Percentiles rank a stretch among this genome's conserved stretches.
Conservation (phyloP, 106 monocot species). For the Platanthera zijinensis region DNA sequence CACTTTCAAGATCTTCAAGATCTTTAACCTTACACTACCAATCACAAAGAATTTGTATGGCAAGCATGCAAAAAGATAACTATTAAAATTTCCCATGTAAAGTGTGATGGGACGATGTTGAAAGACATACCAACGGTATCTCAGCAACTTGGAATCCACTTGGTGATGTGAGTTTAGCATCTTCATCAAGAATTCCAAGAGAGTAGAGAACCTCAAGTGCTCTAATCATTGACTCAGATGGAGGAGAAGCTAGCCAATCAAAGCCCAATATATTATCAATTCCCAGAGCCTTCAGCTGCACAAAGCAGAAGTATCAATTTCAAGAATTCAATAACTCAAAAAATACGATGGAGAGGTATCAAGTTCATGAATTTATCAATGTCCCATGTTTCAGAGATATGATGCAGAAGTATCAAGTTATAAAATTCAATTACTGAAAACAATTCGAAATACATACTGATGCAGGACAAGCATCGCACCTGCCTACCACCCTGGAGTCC, state of each 20-base stretch:
- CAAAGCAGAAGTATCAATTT: neutral
- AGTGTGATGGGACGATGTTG: neutral
- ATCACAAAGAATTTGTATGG: neutral
- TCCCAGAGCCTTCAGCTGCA: conserved; percentile 82
- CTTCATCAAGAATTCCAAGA: conserved; percentile 86
- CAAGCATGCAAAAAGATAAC: neutral
- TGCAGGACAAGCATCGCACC: too few relatives aligned
- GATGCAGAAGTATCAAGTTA: neutral
- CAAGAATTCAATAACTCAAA: neutral
- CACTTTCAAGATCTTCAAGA: neutral
- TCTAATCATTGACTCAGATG: conserved; percentile 88
- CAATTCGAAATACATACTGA: neutral
- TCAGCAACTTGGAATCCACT: conserved; percentile 94
- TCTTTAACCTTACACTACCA: neutral
- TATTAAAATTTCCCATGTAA: neutral
- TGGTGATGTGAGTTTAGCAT: conserved; percentile 89
- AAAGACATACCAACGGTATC: conserved; percentile 67
- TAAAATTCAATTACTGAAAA: neutral
- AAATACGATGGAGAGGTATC: neutral
- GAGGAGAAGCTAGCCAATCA: conserved; percentile 87
- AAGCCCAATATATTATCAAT: conserved; percentile 96
- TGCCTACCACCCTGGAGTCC: too few relatives aligned
- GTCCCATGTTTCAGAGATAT: neutral
- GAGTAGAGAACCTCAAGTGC: conserved; percentile 93
- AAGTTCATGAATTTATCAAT: too few relatives aligned